Percentiles rank a stretch among this genome's conserved stretches.
Evolutionary conservation across 208 protist genomes (phyloP).

Genomic region (Trypanosoma melophagium): DNA sequence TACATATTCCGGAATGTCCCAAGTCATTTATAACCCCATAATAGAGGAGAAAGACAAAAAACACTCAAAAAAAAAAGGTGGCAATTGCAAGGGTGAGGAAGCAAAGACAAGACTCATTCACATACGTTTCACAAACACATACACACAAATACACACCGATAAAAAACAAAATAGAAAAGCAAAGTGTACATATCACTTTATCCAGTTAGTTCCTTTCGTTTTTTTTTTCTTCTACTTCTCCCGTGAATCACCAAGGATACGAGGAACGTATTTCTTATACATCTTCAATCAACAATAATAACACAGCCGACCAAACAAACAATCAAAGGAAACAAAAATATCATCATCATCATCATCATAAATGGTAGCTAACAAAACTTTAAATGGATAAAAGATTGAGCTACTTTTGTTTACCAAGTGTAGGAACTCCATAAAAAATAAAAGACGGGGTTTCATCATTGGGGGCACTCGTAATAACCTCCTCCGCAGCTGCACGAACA

Average conservation of each 20-base stretch:
- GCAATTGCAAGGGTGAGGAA: neutral
- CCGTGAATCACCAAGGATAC: neutral
- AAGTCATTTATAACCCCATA: too few relatives aligned
- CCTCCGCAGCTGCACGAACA: conserved; percentile 1
- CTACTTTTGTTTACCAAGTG: conserved; percentile 21
- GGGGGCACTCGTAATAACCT: neutral
- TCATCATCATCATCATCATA: neutral
- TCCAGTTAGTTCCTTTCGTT: neutral
- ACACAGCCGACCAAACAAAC: too few relatives aligned
- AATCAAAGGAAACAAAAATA: neutral
- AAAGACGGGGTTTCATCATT: conserved; percentile 8
- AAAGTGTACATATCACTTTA: neutral
- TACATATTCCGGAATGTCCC: too few relatives aligned
- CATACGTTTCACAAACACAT: neutral
- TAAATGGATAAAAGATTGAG: neutral
- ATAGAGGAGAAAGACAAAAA: neutral
- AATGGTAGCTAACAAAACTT: neutral
- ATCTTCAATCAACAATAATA: neutral
- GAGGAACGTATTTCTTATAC: neutral
- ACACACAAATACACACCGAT: neutral
- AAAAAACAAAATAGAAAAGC: conserved; percentile 12
- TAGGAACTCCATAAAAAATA: conserved; percentile 25
- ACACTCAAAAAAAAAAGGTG: conserved; percentile 15
- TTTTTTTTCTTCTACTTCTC: conserved; percentile 3
- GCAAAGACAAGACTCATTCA: conserved; percentile 12